Conservation (phyloP, 2,329 filamentous ascomycete species). For the Diaporthe sp. region DNA sequence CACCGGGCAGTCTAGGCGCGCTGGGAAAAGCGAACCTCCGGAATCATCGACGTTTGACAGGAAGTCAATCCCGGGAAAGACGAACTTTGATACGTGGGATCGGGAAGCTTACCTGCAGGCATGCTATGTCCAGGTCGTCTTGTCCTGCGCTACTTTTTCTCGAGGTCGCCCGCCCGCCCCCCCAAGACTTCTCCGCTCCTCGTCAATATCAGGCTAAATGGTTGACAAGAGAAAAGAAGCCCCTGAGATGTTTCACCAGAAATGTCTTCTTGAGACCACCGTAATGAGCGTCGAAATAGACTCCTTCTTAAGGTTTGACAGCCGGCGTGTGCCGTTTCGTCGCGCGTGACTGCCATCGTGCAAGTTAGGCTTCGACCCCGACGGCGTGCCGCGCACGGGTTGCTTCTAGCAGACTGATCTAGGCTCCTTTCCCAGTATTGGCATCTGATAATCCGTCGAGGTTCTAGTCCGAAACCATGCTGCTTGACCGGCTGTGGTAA, state of each 20-base stretch:
- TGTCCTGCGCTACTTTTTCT: not conserved
- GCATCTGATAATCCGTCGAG: not conserved
- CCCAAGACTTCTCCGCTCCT: not conserved
- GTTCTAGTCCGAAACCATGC: not conserved
- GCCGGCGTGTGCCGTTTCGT: not conserved
- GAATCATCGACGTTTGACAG: constrained; percentile 5
- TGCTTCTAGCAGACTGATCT: not conserved
- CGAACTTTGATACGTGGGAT: constrained; percentile 19
- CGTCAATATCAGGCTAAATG: not conserved
- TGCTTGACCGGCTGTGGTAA: not conserved
- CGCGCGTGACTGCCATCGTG: not conserved
- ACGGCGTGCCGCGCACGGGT: not conserved
- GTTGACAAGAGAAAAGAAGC: not conserved
- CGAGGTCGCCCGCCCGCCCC: not conserved
- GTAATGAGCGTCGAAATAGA: not conserved
- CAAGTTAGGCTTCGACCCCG: not conserved
- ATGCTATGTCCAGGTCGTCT: not conserved
- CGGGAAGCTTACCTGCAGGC: not conserved
- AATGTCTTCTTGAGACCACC: not conserved
- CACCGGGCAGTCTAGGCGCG: not conserved
- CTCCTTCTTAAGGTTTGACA: not conserved
- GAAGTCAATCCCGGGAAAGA: not conserved
- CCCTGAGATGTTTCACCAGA: not conserved
- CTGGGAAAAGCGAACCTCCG: not conserved
- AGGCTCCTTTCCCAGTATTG: not conserved